Conservation (phyloP, 805 yeast genomes). For the Candida arabinofermentans region DNA sequence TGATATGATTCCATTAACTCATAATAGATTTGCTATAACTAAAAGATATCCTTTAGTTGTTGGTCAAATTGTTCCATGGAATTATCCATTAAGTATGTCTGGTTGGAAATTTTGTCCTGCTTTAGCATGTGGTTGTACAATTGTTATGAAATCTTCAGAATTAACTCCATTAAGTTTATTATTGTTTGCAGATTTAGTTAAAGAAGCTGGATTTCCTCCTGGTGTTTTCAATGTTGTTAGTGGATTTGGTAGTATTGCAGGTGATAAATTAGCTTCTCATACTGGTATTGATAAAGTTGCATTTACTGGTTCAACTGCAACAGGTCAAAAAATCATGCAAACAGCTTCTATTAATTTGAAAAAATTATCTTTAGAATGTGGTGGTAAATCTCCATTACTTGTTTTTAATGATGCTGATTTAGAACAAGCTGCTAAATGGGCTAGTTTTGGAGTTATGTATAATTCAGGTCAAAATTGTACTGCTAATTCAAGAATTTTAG, state of each 20-base stretch:
- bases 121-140: conserved; percentile 71
- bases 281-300: conserved; percentile 54
- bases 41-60: conserved; percentile 64
- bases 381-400: conserved; percentile 67
- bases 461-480: conserved; percentile 71
- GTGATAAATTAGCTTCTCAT: conserved; percentile 62
- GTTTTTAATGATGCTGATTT: conserved; percentile 61
- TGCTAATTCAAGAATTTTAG: conserved; percentile 59
- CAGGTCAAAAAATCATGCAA: conserved; percentile 62
- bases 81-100: conserved; percentile 67
- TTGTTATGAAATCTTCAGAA: conserved; percentile 72
- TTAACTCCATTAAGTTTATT: conserved; percentile 70
- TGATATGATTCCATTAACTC: conserved; percentile 32
- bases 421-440: conserved; percentile 65
- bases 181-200: conserved; percentile 52
- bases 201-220: conserved; percentile 69
- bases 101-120: conserved; percentile 85
- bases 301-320: conserved; percentile 63
- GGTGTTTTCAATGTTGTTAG: conserved; percentile 71
- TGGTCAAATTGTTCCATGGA: conserved; percentile 72
- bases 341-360: conserved; percentile 59
- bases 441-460: conserved; percentile 58
- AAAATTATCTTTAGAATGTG: conserved; percentile 65
- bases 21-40: conserved; percentile 59
- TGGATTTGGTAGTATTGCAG: conserved; percentile 69